phyloP scores from a whole-genome alignment of 176 grass and related monocot genomes.

The Elaeis guineensis region DNA sequence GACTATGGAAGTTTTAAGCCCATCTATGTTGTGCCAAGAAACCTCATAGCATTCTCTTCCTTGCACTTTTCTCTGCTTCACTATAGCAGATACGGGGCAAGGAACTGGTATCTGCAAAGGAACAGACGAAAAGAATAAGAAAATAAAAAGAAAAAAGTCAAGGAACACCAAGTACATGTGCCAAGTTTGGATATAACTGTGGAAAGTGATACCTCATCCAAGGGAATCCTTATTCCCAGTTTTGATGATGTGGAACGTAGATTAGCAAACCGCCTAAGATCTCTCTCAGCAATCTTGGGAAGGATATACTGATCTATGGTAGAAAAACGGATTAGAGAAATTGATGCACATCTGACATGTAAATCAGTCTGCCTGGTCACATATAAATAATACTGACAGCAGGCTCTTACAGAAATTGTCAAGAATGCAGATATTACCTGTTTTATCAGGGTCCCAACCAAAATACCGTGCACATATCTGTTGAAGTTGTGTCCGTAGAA shows the following conservation, averaged over 20 bases:
- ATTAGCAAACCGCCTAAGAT: constrained; percentile 77
- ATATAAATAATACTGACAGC: no score
- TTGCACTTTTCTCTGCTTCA: constrained; percentile 70
- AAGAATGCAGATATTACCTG: constrained; percentile 28
- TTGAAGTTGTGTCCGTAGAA: constrained; percentile 56
- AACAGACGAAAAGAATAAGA: neutral
- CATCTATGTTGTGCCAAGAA: constrained; percentile 62
- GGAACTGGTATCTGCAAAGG: constrained; percentile 62
- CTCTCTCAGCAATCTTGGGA: constrained; percentile 93
- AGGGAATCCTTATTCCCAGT: constrained; percentile 32
- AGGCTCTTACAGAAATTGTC: no score
- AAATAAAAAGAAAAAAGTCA: neutral
- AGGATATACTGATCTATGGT: constrained; percentile 84
- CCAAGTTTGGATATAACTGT: neutral
- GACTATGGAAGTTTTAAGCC: constrained; percentile 51
- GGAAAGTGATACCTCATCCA: constrained; percentile 31
- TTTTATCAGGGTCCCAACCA: constrained; percentile 71
- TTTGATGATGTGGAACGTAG: constrained; percentile 48
- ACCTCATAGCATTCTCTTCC: constrained; percentile 78
- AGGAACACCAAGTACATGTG: neutral
- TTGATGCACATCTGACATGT: neutral
- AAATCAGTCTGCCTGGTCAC: neutral
- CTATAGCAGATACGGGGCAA: constrained; percentile 57
- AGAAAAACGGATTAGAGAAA: constrained; percentile 5
- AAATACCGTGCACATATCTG: constrained; percentile 64